Evolutionary conservation across 164 flowering plant genomes (phyloP), one percentile per base, ranked within the genome.

Genomic region (Chimonanthus praecox): DNA sequence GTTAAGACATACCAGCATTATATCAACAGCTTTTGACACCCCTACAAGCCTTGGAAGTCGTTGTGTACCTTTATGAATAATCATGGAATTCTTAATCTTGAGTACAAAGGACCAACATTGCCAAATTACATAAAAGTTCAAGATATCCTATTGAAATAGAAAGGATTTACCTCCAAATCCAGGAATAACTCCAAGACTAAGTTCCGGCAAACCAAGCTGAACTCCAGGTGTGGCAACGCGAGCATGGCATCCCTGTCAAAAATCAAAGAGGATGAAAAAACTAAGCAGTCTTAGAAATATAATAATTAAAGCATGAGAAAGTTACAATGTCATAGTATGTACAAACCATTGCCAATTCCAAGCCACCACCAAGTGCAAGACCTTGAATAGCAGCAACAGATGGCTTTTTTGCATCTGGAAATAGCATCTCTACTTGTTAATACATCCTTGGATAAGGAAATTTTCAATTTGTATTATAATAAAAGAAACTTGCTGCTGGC

Each of bases 41-140:
- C 99, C 99, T 11, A 92, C 74, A 62, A 96, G 94, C 85, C 99
- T 88, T 75, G 99, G 99, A 84, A 96, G 97, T 62, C 92, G 92
- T 76, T 96, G 99, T 48, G 99, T 94, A 54, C 99, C 99, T 96
- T 79, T n/a, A 47, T 76, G 65, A 68, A 54, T 16, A 79, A 47
- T 13, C 76, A 79, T 10, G 16, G 15, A 4, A 9, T 45, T 9
- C 2, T 4, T 51, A 8, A 6, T 70, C 68, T 61, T 51, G 43
- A 43, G 71, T 70, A 54, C 70, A 65, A 15, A 18, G 43, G 54
- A 44, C 3, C 20, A 18, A 21, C 43, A 51, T 10, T 18, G 13
- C n/a, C 4, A 73, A 33, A 20, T 49, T 48, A 47, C 21, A n/a
- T 5, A 49, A 20, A 45, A 43, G 20, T 18, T 6, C 2, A 49